phyloP scores from a whole-genome alignment of 768 basidiomycete genomes.

The Paxillus involutus region DNA sequence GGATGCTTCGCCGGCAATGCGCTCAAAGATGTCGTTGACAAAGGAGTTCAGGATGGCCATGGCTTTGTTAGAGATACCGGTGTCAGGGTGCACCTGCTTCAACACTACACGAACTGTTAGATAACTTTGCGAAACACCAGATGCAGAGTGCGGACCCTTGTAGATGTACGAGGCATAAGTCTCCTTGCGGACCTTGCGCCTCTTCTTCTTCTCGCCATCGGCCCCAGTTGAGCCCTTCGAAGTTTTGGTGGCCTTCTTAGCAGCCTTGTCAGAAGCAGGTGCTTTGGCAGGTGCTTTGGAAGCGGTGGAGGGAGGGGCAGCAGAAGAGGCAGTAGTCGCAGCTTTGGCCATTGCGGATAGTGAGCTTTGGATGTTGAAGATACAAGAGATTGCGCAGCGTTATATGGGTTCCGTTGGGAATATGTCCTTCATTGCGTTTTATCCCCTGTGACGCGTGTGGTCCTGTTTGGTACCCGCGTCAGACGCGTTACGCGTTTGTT shows the following conservation, averaged over 20 bases:
- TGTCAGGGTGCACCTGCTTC: slow-evolving; percentile 97
- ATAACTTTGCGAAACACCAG: not conserved
- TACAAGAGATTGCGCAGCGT: slow-evolving; percentile 1
- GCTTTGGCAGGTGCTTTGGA: slow-evolving; percentile 47
- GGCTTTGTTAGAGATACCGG: slow-evolving; percentile 97
- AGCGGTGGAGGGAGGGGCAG: slow-evolving; percentile 47
- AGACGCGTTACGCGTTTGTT: slow-evolving; percentile 38
- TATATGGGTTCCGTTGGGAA: slow-evolving; percentile 2
- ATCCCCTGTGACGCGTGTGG: slow-evolving; percentile 35
- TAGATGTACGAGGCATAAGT: slow-evolving; percentile 95
- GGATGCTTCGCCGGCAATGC: slow-evolving; percentile 87
- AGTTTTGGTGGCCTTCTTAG: slow-evolving; percentile 61
- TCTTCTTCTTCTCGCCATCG: slow-evolving; percentile 84
- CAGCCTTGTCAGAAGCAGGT: slow-evolving; percentile 31
- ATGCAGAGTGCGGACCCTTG: slow-evolving; percentile 54
- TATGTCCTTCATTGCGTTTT: slow-evolving; percentile 14
- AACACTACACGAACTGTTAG: slow-evolving; percentile 54
- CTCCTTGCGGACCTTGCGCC: slow-evolving; percentile 87
- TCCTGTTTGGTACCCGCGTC: slow-evolving; percentile 31
- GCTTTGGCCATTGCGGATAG: slow-evolving; percentile 60
- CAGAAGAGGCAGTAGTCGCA: slow-evolving; percentile 67
- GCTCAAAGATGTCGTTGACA: slow-evolving; percentile 93
- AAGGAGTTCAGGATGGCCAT: slow-evolving; percentile 93
- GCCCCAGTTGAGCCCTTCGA: slow-evolving; percentile 45
- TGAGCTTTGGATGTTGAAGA: slow-evolving; percentile 8